Evolutionary conservation across 2,329 filamentous ascomycete species (phyloP), one percentile per base, ranked within the genome.

Genomic region (Trichoderma hamatum): DNA sequence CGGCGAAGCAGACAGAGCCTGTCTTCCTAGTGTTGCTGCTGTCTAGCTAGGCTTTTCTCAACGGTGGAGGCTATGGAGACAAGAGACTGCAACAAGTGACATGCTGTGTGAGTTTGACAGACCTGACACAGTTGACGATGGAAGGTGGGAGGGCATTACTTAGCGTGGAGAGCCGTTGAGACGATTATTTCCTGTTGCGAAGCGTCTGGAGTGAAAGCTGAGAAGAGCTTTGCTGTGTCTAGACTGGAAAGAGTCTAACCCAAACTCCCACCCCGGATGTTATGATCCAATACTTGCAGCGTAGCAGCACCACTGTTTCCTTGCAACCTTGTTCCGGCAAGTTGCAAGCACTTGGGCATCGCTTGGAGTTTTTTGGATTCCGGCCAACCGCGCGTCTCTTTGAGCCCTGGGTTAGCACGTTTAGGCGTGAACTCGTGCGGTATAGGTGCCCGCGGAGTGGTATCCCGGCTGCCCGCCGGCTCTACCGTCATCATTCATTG

Each of bases 11-110:
- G 34, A 49, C 46, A 43, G 56, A 43, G 39, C 39, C 21, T 36
- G n/a, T 56, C 30, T 61, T 58, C 36, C 34, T 68, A 61, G 56
- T 43, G 24, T 24, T 54, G 56, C 26, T 56, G 62, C 52, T 49
- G 62, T 61, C 49, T 32, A 52, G 56, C 59, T 43, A 68, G 65
- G 65, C 65, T 60, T 68, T 68, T 55, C 54, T 52, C 14, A 39
- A 24, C 58, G 34, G 65, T 61, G 65, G 65, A 61, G 65, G 65
- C 65, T 67, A 67, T 67, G 65, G 54, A 34, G 43, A 61, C 64
- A 16, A 58, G 34, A 21, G 28, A n/a, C 26, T 58, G 30, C 5
- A n/a, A 36, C 39, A 32, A 49, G 39, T 30, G 36, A 43, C 36
- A 56, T 46, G 62, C 26, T 54, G 24, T 9, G 52, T 14, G 46